Base-by-base conservation (phyloP, 805 yeast genomes). In the Schwanniomyces pseudopolymorphus region DNA sequence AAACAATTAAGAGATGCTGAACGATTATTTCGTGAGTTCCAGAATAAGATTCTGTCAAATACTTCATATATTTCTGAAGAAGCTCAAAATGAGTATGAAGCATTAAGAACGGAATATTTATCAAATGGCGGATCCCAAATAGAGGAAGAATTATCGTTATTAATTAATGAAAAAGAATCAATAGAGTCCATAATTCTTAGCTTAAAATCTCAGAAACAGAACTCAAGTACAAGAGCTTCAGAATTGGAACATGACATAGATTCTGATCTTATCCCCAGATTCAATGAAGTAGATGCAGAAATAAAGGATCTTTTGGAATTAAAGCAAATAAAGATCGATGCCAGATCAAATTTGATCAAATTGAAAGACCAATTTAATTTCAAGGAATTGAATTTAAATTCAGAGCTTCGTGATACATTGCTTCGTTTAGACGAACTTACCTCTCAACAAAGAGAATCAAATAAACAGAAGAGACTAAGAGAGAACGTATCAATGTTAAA, bases 401-500 rank as follows among this genome's bases (percentile, higher is more conserved):
- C 83, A 6, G 79, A 81, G 49, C 69, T 91, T 47, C 78, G 83
- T 51, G 84, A 80, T 26, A 74, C 82, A 1, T 69, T 87, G 24
- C 53, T 78, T 1, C 78, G 78, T 54, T 69, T 92, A 39, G 86
- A 86, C 49, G 96, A 87, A 44, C 66, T 88, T 31, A 82, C 81
- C 42, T 90, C 96, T 0, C 81, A 77, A 47, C 86, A 84, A 61
- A 79, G 92, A 53, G 97, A 88, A 55, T 74, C 90, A 0, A 78
- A 79, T 35, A 79, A 81, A 50, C 96, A 90, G 51, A 75, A 78
- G 42, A 80, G 75, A 50, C 66, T 87, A 36, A 74, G 92, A 45
- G 96, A 90, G 53, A 87, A 86, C 50, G 84, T 88, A 2, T 66
- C 83, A 0, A 75, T 81, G 45, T 67, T 94, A 44, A 84, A 81